Evolutionary conservation across 1,284 basidiomycete genomes (phyloP), one percentile per base, ranked within the genome.

Genomic region (Apiotrichum siamense): DNA sequence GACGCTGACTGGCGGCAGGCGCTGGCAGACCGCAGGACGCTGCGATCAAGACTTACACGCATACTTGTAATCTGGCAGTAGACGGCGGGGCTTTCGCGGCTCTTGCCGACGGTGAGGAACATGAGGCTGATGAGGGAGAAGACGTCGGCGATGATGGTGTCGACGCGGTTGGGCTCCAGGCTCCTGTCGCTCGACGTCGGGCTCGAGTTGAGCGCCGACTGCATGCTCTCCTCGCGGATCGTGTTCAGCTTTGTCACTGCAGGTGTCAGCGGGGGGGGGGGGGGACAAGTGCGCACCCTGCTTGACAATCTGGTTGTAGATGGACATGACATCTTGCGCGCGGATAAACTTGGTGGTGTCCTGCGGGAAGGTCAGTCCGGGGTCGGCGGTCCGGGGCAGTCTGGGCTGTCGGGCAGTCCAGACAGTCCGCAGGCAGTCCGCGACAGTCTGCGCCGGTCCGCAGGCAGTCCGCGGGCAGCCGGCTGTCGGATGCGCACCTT

Each of bases 21-120:
- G n/a, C n/a, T n/a, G n/a, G n/a, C n/a, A n/a, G n/a, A n/a, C n/a
- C n/a, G n/a, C n/a, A n/a, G 17, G 25, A 3, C 24, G 17, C 17
- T 27, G n/a, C 15, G 42, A 20, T 15, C 35, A 37, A 18, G 49
- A 84, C 88, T 80, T 66, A 93, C 90, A 74, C 87, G 77, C 83
- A 96, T 94, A 55, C 86, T 91, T 29, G 90, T 87, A 57, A 97
- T 84, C 69, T 96, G 92, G 57, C 88, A 90, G 72, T 93, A 97
- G 0, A 87, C 88, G 18, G 91, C 92, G 0, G 91, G 90, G 20
- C 85, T 86, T 75, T 96, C 92, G 58, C 85, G 83, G 44, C 87
- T 91, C 77, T 91, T 92, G 41, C 92, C 92, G 60, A 97, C 89
- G 31, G 89, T 90, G 59, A 93, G 81, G 77, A 89, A 94, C 78